Evolutionary conservation across 176 grass and related monocot species (phyloP).

Genomic region (Echinochloa phyllopogon): DNA sequence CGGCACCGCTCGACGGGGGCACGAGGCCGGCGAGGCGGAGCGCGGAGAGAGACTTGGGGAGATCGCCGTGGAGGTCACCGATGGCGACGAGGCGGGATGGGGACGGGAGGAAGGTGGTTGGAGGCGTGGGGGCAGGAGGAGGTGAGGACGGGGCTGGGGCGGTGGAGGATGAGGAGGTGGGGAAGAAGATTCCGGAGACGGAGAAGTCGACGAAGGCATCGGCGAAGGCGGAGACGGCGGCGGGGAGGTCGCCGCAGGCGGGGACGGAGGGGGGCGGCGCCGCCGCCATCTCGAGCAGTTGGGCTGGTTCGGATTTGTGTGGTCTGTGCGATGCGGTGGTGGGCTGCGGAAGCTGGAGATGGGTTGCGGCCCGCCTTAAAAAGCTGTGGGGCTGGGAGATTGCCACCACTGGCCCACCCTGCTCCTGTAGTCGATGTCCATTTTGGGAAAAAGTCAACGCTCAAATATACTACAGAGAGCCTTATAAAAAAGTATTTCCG

Average conservation of each 20-base stretch:
- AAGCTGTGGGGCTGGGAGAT: neutral
- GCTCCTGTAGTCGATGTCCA: neutral
- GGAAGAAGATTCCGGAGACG: conserved; percentile 78
- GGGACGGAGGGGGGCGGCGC: conserved; percentile 32
- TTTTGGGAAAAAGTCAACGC: neutral
- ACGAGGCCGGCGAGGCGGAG: conserved; percentile 76
- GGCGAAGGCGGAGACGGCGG: conserved; percentile 78
- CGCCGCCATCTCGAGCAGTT: conserved; percentile 11
- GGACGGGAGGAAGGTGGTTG: conserved; percentile 59
- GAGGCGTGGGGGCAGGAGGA: neutral
- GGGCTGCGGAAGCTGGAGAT: conserved; percentile 15
- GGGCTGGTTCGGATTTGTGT: neutral
- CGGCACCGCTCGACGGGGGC: neutral
- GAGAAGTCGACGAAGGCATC: conserved; percentile 82
- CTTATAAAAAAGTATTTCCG: too few species aligned
- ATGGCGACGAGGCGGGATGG: conserved; percentile 77
- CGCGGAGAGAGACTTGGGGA: conserved; percentile 73
- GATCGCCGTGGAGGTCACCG: conserved; percentile 92
- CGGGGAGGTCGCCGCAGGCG: conserved; percentile 65
- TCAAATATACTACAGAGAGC: neutral
- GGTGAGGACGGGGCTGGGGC: neutral
- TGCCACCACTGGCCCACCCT: neutral
- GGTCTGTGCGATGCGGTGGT: neutral
- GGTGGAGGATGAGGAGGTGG: conserved; percentile 13
- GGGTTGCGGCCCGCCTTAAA: neutral